phyloP scores from a whole-genome alignment of 1,139 yeast genomes.

The Saccharomyces uvarum region DNA sequence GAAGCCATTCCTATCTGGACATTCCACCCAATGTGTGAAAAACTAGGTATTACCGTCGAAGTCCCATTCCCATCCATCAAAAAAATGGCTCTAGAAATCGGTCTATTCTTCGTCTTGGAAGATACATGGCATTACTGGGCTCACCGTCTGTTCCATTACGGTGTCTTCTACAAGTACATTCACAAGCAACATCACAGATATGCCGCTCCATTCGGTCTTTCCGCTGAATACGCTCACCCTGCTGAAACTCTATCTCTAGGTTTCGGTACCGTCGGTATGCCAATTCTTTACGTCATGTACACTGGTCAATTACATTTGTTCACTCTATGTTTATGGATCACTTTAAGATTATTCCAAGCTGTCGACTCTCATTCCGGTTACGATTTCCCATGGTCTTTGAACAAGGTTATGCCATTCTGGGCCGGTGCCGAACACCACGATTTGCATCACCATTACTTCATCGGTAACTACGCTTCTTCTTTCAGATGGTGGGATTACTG shows the following conservation, averaged over 20 bases:
- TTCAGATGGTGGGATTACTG: constrained; percentile 91
- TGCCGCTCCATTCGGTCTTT: constrained; percentile 93
- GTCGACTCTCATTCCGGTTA: constrained; percentile 96
- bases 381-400: constrained; percentile 93
- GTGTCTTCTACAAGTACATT: constrained; percentile 77
- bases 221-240: constrained; percentile 97
- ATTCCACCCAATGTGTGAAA: constrained; percentile 81
- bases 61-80: constrained; percentile 75
- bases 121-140: constrained; percentile 96
- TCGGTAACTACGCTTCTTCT: constrained; percentile 84
- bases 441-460: constrained; percentile 88
- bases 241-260: constrained; percentile 85
- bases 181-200: constrained; percentile 96
- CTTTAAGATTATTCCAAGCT: constrained; percentile 85
- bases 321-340: constrained; percentile 81
- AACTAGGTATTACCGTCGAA: constrained; percentile 61
- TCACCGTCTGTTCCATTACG: constrained; percentile 81
- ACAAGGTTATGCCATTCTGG: constrained; percentile 89
- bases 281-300: constrained; percentile 61
- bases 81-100: constrained; percentile 56
- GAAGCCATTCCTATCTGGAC: constrained; percentile 96
- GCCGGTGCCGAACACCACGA: constrained; percentile 98
- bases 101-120: constrained; percentile 72
- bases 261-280: constrained; percentile 90
- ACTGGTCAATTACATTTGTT: constrained; percentile 67